Conservation (phyloP, 192 early-diverging fungal species). For the Borealophlyctis nickersoniae region DNA sequence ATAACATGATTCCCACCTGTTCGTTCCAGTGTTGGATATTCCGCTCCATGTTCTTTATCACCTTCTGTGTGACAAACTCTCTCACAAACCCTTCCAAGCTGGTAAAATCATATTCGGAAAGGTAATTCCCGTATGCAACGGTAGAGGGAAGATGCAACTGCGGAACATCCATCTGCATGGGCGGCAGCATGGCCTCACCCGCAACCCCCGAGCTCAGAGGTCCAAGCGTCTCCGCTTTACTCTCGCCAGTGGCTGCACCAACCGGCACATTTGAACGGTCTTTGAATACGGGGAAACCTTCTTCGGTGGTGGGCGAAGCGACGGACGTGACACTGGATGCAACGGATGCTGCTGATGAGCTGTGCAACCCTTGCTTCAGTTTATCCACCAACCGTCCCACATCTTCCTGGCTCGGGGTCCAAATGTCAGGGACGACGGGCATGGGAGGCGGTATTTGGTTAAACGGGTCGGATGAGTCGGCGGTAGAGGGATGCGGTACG, state of each 20-base stretch:
- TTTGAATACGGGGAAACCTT: slow-evolving; percentile 28
- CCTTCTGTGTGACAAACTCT: slow-evolving; percentile 66
- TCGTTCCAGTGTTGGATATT: slow-evolving; percentile 86
- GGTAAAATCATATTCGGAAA: slow-evolving; percentile 53
- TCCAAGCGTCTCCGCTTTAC: slow-evolving; percentile 1
- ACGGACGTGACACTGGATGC: slow-evolving; percentile 9
- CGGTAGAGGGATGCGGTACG: slow-evolving; percentile 7
- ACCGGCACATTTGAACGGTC: slow-evolving; percentile 1
- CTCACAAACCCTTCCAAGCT: slow-evolving; percentile 52
- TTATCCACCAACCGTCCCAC: slow-evolving; percentile 34
- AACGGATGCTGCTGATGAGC: slow-evolving; percentile 15
- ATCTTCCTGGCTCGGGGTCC: slow-evolving; percentile 42
- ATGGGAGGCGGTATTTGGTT: slow-evolving; percentile 23
- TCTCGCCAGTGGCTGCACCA: too few species aligned
- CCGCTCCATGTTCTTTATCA: slow-evolving; percentile 87
- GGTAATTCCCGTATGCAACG: slow-evolving; percentile 46
- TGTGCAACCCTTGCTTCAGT: background rate
- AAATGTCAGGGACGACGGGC: slow-evolving; percentile 38
- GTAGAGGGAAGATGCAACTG: slow-evolving; percentile 1
- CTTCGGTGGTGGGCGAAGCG: slow-evolving; percentile 21
- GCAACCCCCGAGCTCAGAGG: background rate
- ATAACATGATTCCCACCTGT: slow-evolving; percentile 55
- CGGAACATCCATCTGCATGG: background rate
- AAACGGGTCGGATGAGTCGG: slow-evolving; percentile 15
- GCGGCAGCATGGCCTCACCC: background rate